Conservation (phyloP, 2,329 filamentous ascomycete genomes). For the Thelonectria olida region DNA sequence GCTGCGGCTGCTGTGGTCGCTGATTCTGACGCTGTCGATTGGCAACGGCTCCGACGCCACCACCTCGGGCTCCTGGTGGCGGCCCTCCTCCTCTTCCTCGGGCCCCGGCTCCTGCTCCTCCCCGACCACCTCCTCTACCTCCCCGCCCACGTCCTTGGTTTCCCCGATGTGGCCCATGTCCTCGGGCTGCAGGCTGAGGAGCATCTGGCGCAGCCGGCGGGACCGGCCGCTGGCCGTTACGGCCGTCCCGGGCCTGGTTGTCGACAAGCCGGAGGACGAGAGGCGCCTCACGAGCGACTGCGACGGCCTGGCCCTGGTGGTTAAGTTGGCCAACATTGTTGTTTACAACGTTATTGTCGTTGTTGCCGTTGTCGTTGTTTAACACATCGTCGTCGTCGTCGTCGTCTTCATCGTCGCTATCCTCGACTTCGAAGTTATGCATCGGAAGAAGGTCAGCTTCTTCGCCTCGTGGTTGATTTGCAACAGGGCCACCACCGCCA, state of each 20-base stretch:
- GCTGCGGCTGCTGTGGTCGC: constrained; percentile 31
- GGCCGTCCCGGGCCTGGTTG: constrained; percentile 44
- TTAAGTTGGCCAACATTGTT: constrained; percentile 39
- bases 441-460: too few relatives aligned
- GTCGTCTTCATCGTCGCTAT: constrained; percentile 24
- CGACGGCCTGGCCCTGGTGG: constrained; percentile 46
- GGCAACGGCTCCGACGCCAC: constrained; percentile 35
- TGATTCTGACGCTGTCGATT: constrained; percentile 36
- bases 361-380: constrained; percentile 40
- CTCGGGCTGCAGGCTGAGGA: constrained; percentile 40
- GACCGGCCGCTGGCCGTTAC: constrained; percentile 33
- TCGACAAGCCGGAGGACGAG: constrained; percentile 64
- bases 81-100: constrained; percentile 34
- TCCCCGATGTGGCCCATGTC: constrained; percentile 36
- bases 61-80: constrained; percentile 16
- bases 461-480: constrained; percentile 17
- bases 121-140: constrained; percentile 25
- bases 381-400: constrained; percentile 43
- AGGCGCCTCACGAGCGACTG: constrained; percentile 64
- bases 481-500: constrained; percentile 46
- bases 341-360: constrained; percentile 43
- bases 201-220: constrained; percentile 44
- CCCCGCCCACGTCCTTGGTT: constrained; percentile 28
- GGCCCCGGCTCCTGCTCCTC: constrained; percentile 31
- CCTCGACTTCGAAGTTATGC: constrained; percentile 33